phyloP scores from a whole-genome alignment of 306 rosid genomes.

The Sesbania bispinosa region DNA sequence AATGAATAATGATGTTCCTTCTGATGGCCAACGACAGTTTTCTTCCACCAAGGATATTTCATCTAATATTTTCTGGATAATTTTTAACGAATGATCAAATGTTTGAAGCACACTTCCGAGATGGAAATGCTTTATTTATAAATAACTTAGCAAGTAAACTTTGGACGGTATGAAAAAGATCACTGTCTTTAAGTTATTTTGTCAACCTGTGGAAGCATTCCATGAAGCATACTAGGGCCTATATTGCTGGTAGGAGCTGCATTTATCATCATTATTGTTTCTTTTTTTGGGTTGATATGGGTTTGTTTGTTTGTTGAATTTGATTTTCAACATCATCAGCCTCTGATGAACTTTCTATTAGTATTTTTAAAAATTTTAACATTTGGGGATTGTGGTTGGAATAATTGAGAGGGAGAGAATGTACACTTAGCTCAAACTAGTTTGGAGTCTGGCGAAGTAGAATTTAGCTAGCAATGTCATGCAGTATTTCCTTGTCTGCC shows the following conservation, averaged over 20 bases:
- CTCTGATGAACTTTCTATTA: background rate
- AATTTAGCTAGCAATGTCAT: background rate
- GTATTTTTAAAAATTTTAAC: background rate
- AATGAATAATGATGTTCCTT: background rate
- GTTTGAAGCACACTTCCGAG: background rate
- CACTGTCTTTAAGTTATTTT: background rate
- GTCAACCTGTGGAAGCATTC: background rate
- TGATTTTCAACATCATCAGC: background rate
- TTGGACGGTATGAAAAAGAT: background rate
- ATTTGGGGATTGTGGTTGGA: background rate
- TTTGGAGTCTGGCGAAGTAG: constrained; percentile 2
- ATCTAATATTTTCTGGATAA: background rate
- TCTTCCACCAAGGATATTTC: background rate
- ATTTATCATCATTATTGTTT: background rate
- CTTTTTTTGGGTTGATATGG: background rate
- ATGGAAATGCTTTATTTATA: background rate
- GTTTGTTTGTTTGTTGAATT: background rate
- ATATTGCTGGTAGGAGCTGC: constrained; percentile 5
- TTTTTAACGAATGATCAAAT: background rate
- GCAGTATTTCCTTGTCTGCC: background rate
- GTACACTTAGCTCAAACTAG: background rate
- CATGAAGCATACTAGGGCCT: background rate
- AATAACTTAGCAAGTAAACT: background rate
- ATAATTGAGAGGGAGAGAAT: background rate
- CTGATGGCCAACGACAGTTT: background rate